Conservation (phyloP, 2,329 filamentous ascomycete species). For the Verticillium longisporum region DNA sequence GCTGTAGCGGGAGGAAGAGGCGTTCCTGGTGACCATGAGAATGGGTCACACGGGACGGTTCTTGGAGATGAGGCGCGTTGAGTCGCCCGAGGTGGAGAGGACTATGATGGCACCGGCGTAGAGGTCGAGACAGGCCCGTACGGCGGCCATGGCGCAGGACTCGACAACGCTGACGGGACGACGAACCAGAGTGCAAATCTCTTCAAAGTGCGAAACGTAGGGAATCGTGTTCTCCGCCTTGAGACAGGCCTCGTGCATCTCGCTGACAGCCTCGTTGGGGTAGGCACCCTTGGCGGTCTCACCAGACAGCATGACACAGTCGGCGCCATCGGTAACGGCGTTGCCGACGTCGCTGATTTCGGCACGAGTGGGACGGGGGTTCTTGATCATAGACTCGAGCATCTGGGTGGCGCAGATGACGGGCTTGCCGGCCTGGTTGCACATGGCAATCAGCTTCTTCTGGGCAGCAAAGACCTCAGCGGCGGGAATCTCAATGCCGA, state of each 20-base stretch:
- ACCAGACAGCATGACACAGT: conserved; percentile 99
- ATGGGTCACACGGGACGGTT: conserved; percentile 98
- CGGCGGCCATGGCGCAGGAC: conserved; percentile 94
- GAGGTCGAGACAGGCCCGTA: conserved; percentile 90
- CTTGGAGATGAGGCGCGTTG: conserved; percentile 92
- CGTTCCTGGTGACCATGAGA: conserved; percentile 95
- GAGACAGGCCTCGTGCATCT: conserved; percentile 98
- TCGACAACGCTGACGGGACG: conserved; percentile 84
- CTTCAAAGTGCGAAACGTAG: conserved; percentile 94
- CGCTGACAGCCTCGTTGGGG: conserved; percentile 81
- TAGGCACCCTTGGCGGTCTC: conserved; percentile 98
- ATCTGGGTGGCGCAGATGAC: conserved; percentile 99
- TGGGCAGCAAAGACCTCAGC: conserved; percentile 98
- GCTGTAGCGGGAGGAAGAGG: conserved; percentile 76
- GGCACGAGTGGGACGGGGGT: conserved; percentile 93
- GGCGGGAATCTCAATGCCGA: conserved; percentile 97
- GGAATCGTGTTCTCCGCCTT: conserved; percentile 96
- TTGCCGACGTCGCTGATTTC: conserved; percentile 99
- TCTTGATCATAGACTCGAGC: conserved; percentile 99
- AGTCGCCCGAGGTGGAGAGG: conserved; percentile 90
- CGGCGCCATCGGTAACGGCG: conserved; percentile 92
- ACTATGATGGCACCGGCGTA: conserved; percentile 95
- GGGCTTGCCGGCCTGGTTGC: conserved; percentile 98
- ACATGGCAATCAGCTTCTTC: conserved; percentile 99
- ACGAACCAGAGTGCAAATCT: conserved; percentile 76